Evolutionary conservation across 331 rosid species (phyloP), one percentile per base, ranked within the genome.

Genomic region (Pyracantha coccinea): DNA sequence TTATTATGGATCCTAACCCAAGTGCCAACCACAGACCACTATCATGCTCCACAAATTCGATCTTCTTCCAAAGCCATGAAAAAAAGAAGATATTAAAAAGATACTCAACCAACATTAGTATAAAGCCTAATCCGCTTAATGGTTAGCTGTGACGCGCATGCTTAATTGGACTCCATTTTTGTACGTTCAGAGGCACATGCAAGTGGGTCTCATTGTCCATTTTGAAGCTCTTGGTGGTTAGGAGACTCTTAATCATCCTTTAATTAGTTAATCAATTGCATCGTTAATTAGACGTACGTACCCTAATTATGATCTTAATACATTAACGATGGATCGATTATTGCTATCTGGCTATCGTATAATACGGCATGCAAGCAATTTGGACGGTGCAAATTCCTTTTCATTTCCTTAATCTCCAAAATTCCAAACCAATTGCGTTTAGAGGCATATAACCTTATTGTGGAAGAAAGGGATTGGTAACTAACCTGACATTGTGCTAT

Each of bases 191-290:
- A 61, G 66, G 61, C 80, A 77, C 80, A 69, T 68, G 71, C 38
- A 58, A 69, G 35, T 69, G 70, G 54, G 75, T 47, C 80, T 45
- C 70, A 8, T 53, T 69, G 74, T 76, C 74, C 68, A 57, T 68
- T 45, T 44, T 21, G 21, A 35, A 23, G 29, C 4, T 62, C 60
- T 19, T 25, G 44, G 31, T 25, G 19, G 31, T 29, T n/a, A 47
- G 53, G 38, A 53, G 62, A 21, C 13, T 73, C 9, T 1, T 73
- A 28, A 33, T 59, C 27, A 25, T 7, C 0, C 28, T 20, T 32
- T 11, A 33, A 28, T 33, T n/a, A 33, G 50, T 33, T n/a, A 10
- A 24, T 65, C 13, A 47, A 32, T 65, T 16, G 4, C 6, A 14
- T 24, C 14, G 1, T 60, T 57, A 57, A 52, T 71, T 23, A 16